Percentiles rank a stretch among this genome's conserved stretches.
Evolutionary conservation across 306 rosid species (phyloP).

Genomic region (Cotoneaster glaucophyllus): DNA sequence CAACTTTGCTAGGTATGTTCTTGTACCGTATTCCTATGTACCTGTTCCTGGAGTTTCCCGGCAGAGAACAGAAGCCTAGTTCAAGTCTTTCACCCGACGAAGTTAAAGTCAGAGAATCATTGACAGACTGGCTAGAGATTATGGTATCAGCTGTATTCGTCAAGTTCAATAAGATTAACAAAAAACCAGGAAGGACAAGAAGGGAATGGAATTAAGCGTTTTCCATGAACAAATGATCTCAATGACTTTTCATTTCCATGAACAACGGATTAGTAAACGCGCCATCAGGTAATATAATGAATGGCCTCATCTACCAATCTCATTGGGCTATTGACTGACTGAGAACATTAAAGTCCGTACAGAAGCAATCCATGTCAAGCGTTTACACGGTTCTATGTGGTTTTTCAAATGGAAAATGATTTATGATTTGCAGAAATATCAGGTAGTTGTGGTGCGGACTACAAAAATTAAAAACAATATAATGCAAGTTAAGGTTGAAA

Average conservation of each 20-base stretch:
- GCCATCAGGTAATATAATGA: not conserved
- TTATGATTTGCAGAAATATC: not conserved
- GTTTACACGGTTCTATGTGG: too few relatives aligned
- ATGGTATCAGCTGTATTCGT: not conserved
- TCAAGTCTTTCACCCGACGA: not conserved
- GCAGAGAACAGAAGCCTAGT: slow-evolving; percentile 14
- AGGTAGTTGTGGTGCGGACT: not conserved
- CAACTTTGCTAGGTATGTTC: not conserved
- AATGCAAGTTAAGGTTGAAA: not conserved
- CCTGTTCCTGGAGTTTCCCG: not conserved
- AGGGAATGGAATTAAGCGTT: not conserved
- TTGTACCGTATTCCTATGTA: slow-evolving; percentile 18
- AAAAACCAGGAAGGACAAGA: not conserved
- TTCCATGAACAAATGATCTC: not conserved
- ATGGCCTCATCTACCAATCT: not conserved
- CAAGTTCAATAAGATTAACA: not conserved
- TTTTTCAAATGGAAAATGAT: not conserved
- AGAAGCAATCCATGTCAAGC: too few relatives aligned
- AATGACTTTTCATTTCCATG: not conserved
- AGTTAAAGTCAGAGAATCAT: not conserved
- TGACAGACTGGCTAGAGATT: not conserved
- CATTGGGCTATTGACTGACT: too few relatives aligned
- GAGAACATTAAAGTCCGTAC: too few relatives aligned
- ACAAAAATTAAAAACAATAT: not conserved
- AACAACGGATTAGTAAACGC: not conserved